Conservation (phyloP, 177 flowering plant genomes). For the Vitis hybrid region DNA sequence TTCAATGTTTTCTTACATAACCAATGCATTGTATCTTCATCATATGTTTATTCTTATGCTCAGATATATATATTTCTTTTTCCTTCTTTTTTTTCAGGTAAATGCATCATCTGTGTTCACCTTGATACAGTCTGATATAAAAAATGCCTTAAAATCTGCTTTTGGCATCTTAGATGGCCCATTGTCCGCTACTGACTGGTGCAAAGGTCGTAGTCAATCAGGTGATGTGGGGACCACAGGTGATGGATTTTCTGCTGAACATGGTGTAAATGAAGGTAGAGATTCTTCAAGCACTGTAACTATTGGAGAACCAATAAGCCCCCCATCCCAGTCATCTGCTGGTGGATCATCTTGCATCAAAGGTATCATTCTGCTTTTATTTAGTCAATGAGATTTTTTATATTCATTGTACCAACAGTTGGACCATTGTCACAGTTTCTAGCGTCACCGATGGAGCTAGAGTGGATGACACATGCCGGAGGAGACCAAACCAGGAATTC, state of each 20-base stretch:
- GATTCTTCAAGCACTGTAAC: constrained; percentile 56
- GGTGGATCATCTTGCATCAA: constrained; percentile 55
- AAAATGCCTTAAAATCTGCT: constrained; percentile 84
- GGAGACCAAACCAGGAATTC: constrained; percentile 55
- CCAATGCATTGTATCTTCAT: background rate
- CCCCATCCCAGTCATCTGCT: constrained; percentile 63
- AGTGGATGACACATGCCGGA: constrained; percentile 60
- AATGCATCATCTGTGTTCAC: constrained; percentile 71
- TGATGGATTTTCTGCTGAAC: constrained; percentile 79
- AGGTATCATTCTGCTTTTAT: constrained; percentile 38
- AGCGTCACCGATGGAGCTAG: constrained; percentile 54
- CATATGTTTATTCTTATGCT: background rate
- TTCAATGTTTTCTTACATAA: background rate
- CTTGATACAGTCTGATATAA: constrained; percentile 87
- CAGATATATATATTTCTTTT: background rate
- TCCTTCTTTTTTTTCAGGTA: constrained; percentile 47
- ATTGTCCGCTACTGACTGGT: constrained; percentile 82
- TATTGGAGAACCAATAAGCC: constrained; percentile 72
- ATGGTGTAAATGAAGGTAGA: constrained; percentile 60
- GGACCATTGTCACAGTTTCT: constrained; percentile 20
- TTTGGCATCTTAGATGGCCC: constrained; percentile 89
- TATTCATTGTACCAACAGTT: background rate
- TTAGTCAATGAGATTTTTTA: background rate
- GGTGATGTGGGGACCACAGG: constrained; percentile 46
- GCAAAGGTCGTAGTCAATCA: constrained; percentile 75